Conservation (phyloP, 257 asterid species). For the Verbena officinalis region DNA sequence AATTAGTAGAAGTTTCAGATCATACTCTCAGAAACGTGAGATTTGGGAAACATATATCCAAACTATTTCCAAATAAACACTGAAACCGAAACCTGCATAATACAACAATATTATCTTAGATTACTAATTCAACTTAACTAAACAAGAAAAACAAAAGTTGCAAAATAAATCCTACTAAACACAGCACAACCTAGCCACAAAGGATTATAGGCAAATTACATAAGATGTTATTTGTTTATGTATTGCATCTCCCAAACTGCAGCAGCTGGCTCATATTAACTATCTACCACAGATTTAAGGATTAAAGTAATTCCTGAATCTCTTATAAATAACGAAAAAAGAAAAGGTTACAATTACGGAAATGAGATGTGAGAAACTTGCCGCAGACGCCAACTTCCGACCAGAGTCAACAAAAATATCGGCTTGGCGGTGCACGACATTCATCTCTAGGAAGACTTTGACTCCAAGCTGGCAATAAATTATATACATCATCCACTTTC, state of each 20-base stretch:
- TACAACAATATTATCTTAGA: too few relatives aligned
- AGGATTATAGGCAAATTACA: slow-evolving; percentile 19
- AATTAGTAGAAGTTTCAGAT: not conserved
- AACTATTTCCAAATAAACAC: too few relatives aligned
- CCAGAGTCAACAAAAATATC: slow-evolving; percentile 33
- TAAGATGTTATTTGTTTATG: slow-evolving; percentile 7
- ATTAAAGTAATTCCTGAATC: slow-evolving; percentile 18
- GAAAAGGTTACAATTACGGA: slow-evolving; percentile 27
- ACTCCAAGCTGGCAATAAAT: slow-evolving; percentile 28
- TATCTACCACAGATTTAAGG: slow-evolving; percentile 1
- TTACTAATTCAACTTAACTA: not conserved
- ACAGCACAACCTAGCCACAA: slow-evolving; percentile 3
- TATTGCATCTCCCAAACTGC: slow-evolving; percentile 18
- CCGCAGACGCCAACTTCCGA: slow-evolving; percentile 41
- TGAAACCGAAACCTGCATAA: too few relatives aligned
- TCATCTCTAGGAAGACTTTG: slow-evolving; percentile 26
- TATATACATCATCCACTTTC: slow-evolving; percentile 49
- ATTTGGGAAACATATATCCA: not conserved
- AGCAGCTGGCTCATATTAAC: slow-evolving; percentile 25
- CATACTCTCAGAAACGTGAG: not conserved
- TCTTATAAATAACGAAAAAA: not conserved
- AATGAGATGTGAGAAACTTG: slow-evolving; percentile 25
- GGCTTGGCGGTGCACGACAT: slow-evolving; percentile 42
- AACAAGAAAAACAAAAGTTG: slow-evolving; percentile 5
- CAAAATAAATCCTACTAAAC: slow-evolving; percentile 3